Conservation (phyloP, 768 basidiomycete genomes). For the Amanita subjunquillea region DNA sequence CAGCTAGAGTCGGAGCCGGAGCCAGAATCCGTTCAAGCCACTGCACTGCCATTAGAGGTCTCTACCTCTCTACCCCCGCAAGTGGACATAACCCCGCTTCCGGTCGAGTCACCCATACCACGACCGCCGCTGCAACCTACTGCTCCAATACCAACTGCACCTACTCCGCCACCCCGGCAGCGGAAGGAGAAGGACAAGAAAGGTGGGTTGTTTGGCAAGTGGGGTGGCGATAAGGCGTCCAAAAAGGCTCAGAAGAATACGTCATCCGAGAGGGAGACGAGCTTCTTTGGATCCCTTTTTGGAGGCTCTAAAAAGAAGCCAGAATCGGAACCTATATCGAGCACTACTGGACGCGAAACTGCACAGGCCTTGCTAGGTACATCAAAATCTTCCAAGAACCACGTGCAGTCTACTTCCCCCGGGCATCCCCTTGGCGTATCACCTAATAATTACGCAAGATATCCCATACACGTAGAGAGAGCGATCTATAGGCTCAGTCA, state of each 20-base stretch:
- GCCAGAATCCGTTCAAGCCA: not conserved
- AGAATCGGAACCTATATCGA: slow-evolving; percentile 36
- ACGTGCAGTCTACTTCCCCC: slow-evolving; percentile 54
- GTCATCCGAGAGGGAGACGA: slow-evolving; percentile 52
- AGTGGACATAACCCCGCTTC: slow-evolving; percentile 3
- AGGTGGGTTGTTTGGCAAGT: slow-evolving; percentile 47
- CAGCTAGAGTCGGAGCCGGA: not conserved
- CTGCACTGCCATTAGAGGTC: not conserved
- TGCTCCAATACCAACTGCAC: not conserved
- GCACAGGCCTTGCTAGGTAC: slow-evolving; percentile 81
- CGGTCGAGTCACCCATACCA: not conserved
- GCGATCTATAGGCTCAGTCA: slow-evolving; percentile 96
- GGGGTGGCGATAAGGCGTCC: slow-evolving; percentile 52
- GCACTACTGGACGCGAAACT: slow-evolving; percentile 67
- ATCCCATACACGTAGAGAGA: slow-evolving; percentile 97
- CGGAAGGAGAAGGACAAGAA: slow-evolving; percentile 73
- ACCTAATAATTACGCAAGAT: slow-evolving; percentile 55
- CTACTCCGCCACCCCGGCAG: slow-evolving; percentile 22
- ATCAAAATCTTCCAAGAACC: slow-evolving; percentile 68
- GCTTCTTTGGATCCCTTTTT: slow-evolving; percentile 91
- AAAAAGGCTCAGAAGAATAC: slow-evolving; percentile 32
- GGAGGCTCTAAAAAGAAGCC: slow-evolving; percentile 82
- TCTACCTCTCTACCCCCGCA: slow-evolving; percentile 18
- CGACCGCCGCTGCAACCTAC: not conserved
- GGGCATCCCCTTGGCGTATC: slow-evolving; percentile 30